These are phyloP conservation scores for Aspergillus egyptiacus DNA, from an alignment of 495 filamentous ascomycete genomes.

Conservation along the genomic window DNA sequence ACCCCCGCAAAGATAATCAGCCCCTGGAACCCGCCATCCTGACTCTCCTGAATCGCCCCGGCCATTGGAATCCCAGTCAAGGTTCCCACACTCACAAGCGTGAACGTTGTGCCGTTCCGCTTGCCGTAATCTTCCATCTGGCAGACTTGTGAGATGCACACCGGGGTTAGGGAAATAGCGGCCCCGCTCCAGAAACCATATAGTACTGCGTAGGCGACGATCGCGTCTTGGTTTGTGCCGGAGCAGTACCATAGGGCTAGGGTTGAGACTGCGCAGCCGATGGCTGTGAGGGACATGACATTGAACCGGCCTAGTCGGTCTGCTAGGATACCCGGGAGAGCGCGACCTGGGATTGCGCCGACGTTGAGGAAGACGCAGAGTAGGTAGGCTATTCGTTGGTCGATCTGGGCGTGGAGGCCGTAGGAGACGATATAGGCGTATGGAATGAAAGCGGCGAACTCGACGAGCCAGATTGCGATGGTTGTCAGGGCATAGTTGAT, in stretches of 20 bases:
- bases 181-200: constrained; percentile 57
- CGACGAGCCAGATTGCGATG: constrained; percentile 60
- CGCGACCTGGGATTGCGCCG: constrained; percentile 41
- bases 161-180: constrained; percentile 54
- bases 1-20: constrained; percentile 50
- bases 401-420: constrained; percentile 22
- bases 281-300: constrained; percentile 46
- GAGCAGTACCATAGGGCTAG: constrained; percentile 48
- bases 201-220: constrained; percentile 53
- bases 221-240: constrained; percentile 30
- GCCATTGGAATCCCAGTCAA: constrained; percentile 78
- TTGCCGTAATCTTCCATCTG: constrained; percentile 54
- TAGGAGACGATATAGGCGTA: constrained; percentile 65
- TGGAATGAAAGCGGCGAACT: constrained; percentile 70
- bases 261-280: constrained; percentile 43
- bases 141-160: constrained; percentile 55
- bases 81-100: constrained; percentile 51
- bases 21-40: constrained; percentile 29
- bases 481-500: constrained; percentile 45
- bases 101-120: constrained; percentile 58
- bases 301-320: constrained; percentile 69
- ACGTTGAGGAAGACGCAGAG: constrained; percentile 48
- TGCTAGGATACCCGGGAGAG: constrained; percentile 52
- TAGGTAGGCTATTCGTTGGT: constrained; percentile 50
- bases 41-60: constrained; percentile 38